A percentile compares a stretch with the other conserved stretches of the same genome.
phyloP scores from a whole-genome alignment of 139 green algal species.

The Helicosporidium sp. region DNA sequence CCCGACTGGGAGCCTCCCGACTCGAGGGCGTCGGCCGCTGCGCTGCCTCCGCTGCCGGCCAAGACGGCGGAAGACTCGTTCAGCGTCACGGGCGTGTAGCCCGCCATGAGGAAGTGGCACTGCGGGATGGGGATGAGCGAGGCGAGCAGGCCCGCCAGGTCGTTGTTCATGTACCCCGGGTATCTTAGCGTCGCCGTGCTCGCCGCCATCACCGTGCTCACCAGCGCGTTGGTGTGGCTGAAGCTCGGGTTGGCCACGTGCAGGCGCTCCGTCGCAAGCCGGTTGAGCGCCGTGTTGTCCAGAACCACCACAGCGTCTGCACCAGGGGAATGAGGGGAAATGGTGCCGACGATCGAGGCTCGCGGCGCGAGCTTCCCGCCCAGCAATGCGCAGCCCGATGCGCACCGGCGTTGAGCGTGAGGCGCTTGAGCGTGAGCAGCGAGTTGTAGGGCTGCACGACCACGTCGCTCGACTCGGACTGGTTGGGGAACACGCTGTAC shows the following conservation, averaged over 20 bases:
- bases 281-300: slow-evolving; percentile 73
- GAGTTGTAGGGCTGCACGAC: slow-evolving; percentile 99
- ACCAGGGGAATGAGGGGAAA: no score
- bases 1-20: no score
- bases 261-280: slow-evolving; percentile 51
- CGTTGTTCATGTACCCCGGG: slow-evolving; percentile 99
- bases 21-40: slow-evolving; percentile 3
- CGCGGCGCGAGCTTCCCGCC: no score
- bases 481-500: slow-evolving; percentile 94
- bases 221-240: slow-evolving; percentile 80
- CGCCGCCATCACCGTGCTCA: slow-evolving; percentile 95
- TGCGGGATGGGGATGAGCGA: slow-evolving; percentile 82
- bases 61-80: no score
- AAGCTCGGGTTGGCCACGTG: slow-evolving; percentile 48
- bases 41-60: slow-evolving; percentile 7
- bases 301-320: slow-evolving; percentile 41
- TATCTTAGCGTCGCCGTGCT: slow-evolving; percentile 91
- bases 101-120: slow-evolving; percentile 83
- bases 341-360: no score
- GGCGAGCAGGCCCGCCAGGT: slow-evolving; percentile 84
- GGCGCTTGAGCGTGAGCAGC: slow-evolving; percentile 88
- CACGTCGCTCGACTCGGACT: slow-evolving; percentile 83
- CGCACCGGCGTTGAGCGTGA: slow-evolving; percentile 77
- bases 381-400: slow-evolving; percentile 2
- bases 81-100: slow-evolving; percentile 85